Percentiles rank a stretch among this genome's conserved stretches.
Evolutionary conservation across 2,329 filamentous ascomycete genomes (phyloP).

Genomic region (Diaporthe eres): DNA sequence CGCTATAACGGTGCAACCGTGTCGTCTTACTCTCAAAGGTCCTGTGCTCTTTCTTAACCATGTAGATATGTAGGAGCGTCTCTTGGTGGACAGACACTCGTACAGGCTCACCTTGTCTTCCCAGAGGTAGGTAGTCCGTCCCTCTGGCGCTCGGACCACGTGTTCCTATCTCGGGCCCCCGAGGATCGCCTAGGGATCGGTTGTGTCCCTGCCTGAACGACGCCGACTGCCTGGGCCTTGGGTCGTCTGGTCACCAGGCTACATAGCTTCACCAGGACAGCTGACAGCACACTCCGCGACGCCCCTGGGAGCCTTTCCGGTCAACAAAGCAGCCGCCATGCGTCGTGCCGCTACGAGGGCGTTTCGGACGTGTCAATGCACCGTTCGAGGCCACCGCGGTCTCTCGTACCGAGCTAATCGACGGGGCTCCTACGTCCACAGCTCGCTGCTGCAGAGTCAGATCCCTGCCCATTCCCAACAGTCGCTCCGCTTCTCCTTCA

Average conservation of each 20-base stretch:
- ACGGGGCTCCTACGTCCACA: conserved; percentile 54
- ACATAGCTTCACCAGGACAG: conserved; percentile 21
- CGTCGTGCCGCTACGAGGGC: conserved; percentile 79
- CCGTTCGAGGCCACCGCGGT: conserved; percentile 65
- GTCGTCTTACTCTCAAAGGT: too few species aligned
- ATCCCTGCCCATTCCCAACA: conserved; percentile 42
- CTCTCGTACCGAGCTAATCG: conserved; percentile 61
- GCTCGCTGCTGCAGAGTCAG: conserved; percentile 43
- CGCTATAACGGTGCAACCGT: not conserved
- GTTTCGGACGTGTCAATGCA: conserved; percentile 76
- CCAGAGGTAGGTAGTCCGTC: not conserved
- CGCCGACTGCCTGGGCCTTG: conserved; percentile 25
- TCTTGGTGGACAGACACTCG: too few species aligned
- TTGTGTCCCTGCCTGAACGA: conserved; percentile 18
- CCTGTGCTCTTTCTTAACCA: not conserved
- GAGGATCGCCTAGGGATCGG: not conserved
- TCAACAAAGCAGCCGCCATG: conserved; percentile 65
- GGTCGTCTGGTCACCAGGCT: conserved; percentile 27
- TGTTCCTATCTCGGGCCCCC: conserved; percentile 35
- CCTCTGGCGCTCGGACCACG: conserved; percentile 27
- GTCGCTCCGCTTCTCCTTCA: conserved; percentile 44
- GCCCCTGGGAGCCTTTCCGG: conserved; percentile 35
- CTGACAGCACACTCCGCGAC: conserved; percentile 10
- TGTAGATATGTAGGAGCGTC: not conserved
- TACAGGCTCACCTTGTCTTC: not conserved